phyloP scores from a whole-genome alignment of 306 rosid genomes.

The Cicer chorassanicum region DNA sequence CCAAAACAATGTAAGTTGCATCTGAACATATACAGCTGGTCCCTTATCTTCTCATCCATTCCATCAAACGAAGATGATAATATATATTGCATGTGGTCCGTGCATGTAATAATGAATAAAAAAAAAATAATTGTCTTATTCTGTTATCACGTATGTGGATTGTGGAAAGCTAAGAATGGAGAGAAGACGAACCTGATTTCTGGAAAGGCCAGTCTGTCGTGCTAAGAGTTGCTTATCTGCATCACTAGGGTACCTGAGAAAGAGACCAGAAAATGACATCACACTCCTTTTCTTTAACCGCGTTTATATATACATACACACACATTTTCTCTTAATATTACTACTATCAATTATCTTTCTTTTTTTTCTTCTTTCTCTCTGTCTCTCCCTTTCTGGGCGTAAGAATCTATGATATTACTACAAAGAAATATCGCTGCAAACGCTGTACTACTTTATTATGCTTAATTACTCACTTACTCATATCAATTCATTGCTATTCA shows the following conservation, averaged over 20 bases:
- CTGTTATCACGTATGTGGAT: not conserved
- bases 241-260: conserved; percentile 96
- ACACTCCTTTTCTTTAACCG: conserved; percentile 52
- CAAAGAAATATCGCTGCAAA: conserved; percentile 36
- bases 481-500: not conserved
- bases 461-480: no score
- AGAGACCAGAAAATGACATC: conserved; percentile 85
- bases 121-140: conserved; percentile 41
- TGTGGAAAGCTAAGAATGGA: conserved; percentile 44
- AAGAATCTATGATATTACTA: conserved; percentile 56
- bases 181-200: conserved; percentile 78
- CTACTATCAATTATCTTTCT: conserved; percentile 42
- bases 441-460: no score
- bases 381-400: conserved; percentile 66
- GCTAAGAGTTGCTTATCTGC: conserved; percentile 95
- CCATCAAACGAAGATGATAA: not conserved
- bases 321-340: conserved; percentile 53
- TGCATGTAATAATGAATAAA: conserved; percentile 33
- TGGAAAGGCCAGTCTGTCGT: conserved; percentile 87
- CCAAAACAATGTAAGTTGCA: conserved; percentile 55
- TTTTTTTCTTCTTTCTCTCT: conserved; percentile 53
- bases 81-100: conserved; percentile 44
- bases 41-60: conserved; percentile 43
- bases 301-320: conserved; percentile 50
- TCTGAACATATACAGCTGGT: conserved; percentile 57